These are phyloP conservation scores for Kodamaea lidongshanica DNA, from an alignment of 805 yeast species.

Conservation along the genomic window DNA sequence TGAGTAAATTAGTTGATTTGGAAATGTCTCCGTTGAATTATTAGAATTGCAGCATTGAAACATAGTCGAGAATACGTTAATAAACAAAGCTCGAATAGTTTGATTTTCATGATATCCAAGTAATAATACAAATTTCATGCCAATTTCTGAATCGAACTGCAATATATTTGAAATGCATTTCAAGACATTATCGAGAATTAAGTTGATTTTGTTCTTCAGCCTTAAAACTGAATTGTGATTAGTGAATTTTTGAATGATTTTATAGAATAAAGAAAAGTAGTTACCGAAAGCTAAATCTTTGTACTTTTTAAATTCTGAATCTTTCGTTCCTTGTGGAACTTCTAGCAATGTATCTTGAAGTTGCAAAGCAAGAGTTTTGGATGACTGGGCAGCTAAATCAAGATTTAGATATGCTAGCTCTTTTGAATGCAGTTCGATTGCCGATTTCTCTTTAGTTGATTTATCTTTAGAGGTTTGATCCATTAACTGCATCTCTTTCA, in stretches of 20 bases:
- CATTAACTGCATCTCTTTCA: slow-evolving; percentile 1
- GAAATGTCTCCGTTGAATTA: slow-evolving; percentile 22
- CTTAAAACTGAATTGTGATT: slow-evolving; percentile 15
- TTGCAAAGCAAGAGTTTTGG: slow-evolving; percentile 50
- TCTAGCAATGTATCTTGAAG: slow-evolving; percentile 55
- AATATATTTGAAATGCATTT: slow-evolving; percentile 62
- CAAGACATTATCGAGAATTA: slow-evolving; percentile 58
- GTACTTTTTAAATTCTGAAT: slow-evolving; percentile 47
- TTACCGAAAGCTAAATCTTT: slow-evolving; percentile 61
- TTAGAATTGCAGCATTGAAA: slow-evolving; percentile 11
- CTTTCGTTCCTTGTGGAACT: slow-evolving; percentile 49
- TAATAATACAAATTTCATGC: slow-evolving; percentile 68
- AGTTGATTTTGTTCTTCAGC: slow-evolving; percentile 48
- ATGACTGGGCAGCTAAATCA: slow-evolving; percentile 61
- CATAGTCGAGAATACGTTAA: slow-evolving; percentile 72
- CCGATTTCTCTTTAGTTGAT: slow-evolving; percentile 15
- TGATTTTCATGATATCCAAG: slow-evolving; percentile 68
- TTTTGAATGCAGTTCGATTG: slow-evolving; percentile 21
- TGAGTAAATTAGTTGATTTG: slow-evolving; percentile 19
- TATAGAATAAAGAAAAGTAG: slow-evolving; percentile 57
- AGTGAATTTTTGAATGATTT: slow-evolving; percentile 44
- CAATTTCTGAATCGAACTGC: slow-evolving; percentile 69
- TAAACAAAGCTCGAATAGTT: slow-evolving; percentile 62
- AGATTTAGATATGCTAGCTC: slow-evolving; percentile 45
- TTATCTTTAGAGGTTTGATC: slow-evolving; percentile 3